These are phyloP conservation scores for Globisporangium solare DNA, from an alignment of 352 stramenopile species.

Conservation along the genomic window DNA sequence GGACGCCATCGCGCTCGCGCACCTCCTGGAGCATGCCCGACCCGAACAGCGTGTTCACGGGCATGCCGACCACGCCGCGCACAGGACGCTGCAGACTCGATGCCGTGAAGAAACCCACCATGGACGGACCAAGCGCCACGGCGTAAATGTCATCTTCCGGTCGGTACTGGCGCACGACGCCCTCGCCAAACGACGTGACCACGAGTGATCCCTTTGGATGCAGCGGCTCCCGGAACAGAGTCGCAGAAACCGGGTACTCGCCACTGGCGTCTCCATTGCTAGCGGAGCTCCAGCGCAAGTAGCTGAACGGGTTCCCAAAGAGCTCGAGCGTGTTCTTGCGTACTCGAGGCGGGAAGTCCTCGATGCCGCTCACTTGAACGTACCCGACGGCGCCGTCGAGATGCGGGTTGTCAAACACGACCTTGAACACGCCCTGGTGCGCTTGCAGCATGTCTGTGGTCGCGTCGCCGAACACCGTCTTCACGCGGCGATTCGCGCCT, in stretches of 20 bases:
- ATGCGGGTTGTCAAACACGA: conserved; percentile 42
- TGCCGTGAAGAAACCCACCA: conserved; percentile 50
- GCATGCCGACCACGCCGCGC: conserved; percentile 49
- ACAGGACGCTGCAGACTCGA: conserved; percentile 27
- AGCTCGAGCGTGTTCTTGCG: conserved; percentile 70
- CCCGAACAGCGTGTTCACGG: conserved; percentile 63
- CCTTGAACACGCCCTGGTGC: conserved; percentile 40
- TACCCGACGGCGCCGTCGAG: conserved; percentile 40
- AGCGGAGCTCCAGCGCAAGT: conserved; percentile 39
- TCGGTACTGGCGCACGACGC: conserved; percentile 43
- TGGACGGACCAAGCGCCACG: conserved; percentile 31
- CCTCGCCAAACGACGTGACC: conserved; percentile 62
- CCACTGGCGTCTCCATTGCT: conserved; percentile 14
- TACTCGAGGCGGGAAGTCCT: conserved; percentile 22
- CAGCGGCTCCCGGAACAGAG: conserved; percentile 6
- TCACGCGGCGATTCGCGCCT: conserved; percentile 31
- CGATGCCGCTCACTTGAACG: conserved; percentile 36
- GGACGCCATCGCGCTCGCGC: conserved; percentile 56
- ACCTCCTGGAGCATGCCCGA: conserved; percentile 60
- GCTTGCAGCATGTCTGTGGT: conserved; percentile 45
- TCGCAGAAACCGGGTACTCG: conserved; percentile 11
- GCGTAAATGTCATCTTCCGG: conserved; percentile 48
- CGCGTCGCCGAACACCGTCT: conserved; percentile 56
- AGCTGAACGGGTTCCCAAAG: conserved; percentile 65
- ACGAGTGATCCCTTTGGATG: conserved; percentile 52